phyloP scores from a whole-genome alignment of 73 alveolate genomes.

The Effrenium voratum region DNA sequence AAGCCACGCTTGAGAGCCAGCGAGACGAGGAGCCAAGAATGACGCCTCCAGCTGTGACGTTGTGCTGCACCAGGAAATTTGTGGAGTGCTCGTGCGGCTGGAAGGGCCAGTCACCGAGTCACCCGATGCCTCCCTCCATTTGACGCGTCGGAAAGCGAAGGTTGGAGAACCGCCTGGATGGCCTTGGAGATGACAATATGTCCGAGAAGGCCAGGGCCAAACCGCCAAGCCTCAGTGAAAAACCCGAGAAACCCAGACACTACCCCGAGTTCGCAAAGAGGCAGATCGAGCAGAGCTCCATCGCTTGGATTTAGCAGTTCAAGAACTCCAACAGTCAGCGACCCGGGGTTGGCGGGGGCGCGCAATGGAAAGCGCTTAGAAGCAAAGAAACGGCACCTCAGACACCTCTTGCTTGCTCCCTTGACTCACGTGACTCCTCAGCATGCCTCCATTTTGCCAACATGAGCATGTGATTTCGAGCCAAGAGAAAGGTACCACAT shows the following conservation, averaged over 20 bases:
- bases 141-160: background rate
- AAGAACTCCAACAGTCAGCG: slow-evolving; percentile 32
- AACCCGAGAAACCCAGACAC: too few relatives aligned
- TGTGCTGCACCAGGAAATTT: background rate
- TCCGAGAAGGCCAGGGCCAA: background rate
- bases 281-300: slow-evolving; percentile 72
- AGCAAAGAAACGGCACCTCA: too few relatives aligned
- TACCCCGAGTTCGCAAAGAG: background rate
- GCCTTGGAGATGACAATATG: background rate
- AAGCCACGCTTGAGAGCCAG: background rate
- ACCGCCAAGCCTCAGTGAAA: too few relatives aligned
- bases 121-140: background rate
- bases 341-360: background rate
- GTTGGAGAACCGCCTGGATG: slow-evolving; percentile 7
- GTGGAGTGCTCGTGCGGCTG: background rate
- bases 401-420: too few relatives aligned
- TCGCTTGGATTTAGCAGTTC: slow-evolving; percentile 31
- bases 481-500: too few relatives aligned
- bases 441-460: background rate
- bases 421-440: too few relatives aligned
- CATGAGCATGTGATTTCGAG: too few relatives aligned
- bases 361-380: too few relatives aligned
- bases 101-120: background rate
- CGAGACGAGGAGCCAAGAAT: background rate
- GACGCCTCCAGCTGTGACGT: background rate